Base-by-base conservation (phyloP, 371 early-diverging fungal species). In the Apophysomyces elegans region DNA sequence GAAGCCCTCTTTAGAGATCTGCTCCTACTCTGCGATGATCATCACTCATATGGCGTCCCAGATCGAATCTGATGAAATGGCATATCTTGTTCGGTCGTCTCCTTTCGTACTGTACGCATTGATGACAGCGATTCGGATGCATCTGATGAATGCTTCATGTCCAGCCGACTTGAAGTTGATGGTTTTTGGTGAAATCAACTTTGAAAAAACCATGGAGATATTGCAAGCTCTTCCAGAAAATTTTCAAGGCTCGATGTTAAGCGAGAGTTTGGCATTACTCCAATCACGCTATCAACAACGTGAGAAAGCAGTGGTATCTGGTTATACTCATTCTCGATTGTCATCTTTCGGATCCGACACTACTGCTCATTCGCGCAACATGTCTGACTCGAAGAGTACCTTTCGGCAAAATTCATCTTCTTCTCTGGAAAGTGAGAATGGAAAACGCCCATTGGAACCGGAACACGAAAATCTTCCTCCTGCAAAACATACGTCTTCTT, bases 31-130 rank as follows among this genome's bases (percentile, higher is more conserved):
- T 4, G 78, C 83, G 0, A 71, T 68, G 13, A 72, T 78, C 13
- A 74, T 80, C 9, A 83, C 79, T n/a, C 72, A 80, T 36, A 35
- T 63, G 11, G 70, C 65, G 8, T 63, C 39, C 43, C 63, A 65
- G 11, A 59, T 78, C 6, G 44, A 72, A 9, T 5, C 12, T 0
- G 56, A 64, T 8, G 78, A 78, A 4, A 56, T 73, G 11, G 58
- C 71, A 66, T 77, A 76, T 57, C 80, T 79, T 11, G 74, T 75
- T 12, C 74, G 77, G 8, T 67, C 75, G 39, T 73, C 84, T 6
- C 54, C 54, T 50, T 67, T 81, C 9, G 61, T 70, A 0, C 68
- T 70, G 1, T 78, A 81, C 58, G 72, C 77, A 36, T 41, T 83
- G 4, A 63, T 83, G 8, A 72, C 74, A 21, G 83, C 83, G 0